phyloP scores from a whole-genome alignment of 192 early-diverging fungal species.

The Phlyctochytrium bullatum region DNA sequence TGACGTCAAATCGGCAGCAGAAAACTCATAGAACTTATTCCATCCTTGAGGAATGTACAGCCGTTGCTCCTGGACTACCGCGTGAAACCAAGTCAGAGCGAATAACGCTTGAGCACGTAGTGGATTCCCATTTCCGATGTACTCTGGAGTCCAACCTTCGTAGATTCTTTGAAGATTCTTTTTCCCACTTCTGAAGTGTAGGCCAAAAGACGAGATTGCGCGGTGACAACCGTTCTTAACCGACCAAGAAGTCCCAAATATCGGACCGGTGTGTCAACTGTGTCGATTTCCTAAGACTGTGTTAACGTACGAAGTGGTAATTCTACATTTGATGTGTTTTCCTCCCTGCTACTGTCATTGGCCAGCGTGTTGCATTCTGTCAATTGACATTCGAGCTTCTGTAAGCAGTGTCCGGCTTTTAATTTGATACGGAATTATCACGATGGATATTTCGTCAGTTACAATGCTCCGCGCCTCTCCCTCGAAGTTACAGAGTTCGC shows the following conservation, averaged over 20 bases:
- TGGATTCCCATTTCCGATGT: conserved; percentile 37
- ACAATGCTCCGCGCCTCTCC: too few relatives aligned
- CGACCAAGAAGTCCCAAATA: conserved; percentile 23
- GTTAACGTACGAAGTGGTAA: too few relatives aligned
- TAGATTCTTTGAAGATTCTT: conserved; percentile 55
- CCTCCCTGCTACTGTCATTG: too few relatives aligned
- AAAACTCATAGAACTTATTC: conserved; percentile 66
- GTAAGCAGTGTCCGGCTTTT: too few relatives aligned
- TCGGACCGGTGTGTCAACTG: conserved; percentile 11
- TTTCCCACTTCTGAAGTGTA: conserved; percentile 67
- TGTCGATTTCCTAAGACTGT: conserved; percentile 15
- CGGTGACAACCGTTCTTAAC: conserved; percentile 13
- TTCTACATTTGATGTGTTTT: too few relatives aligned
- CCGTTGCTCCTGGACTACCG: conserved; percentile 56
- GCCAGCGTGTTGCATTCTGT: too few relatives aligned
- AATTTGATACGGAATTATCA: too few relatives aligned
- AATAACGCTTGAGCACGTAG: conserved; percentile 59
- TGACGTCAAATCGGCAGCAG: conserved; percentile 53
- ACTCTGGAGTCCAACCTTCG: conserved; percentile 48
- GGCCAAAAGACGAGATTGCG: conserved; percentile 31
- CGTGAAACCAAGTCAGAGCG: conserved; percentile 60
- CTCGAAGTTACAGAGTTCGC: too few relatives aligned
- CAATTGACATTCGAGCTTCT: too few relatives aligned
- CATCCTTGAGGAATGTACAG: conserved; percentile 63
- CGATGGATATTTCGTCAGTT: too few relatives aligned